These are phyloP conservation scores for Melaleuca quinquenervia DNA, from an alignment of 345 rosid genomes.

Conservation along the genomic window DNA sequence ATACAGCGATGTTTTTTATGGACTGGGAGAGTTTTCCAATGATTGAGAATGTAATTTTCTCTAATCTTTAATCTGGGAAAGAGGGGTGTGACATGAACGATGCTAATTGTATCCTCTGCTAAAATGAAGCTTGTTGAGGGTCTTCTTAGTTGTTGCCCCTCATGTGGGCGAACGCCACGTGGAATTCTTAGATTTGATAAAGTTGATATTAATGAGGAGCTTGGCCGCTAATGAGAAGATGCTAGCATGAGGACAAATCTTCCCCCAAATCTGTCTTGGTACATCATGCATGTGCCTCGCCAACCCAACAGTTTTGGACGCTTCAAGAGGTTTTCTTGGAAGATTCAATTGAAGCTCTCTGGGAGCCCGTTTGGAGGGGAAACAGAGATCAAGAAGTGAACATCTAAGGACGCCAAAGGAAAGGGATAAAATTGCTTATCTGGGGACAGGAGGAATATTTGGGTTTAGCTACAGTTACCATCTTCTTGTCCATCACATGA, in stretches of 20 bases:
- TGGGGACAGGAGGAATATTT: not conserved
- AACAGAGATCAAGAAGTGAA: not conserved
- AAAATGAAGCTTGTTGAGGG: not conserved
- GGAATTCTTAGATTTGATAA: not conserved
- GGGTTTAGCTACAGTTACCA: not conserved
- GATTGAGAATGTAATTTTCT: not conserved
- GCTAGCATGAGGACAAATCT: conserved; percentile 5
- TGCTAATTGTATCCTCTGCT: not conserved
- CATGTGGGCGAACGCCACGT: conserved; percentile 18
- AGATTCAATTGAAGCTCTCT: not conserved
- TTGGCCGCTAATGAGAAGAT: not conserved
- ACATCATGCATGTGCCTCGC: conserved; percentile 14
- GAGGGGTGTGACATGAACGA: not conserved
- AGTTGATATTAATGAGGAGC: not conserved
- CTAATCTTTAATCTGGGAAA: not conserved
- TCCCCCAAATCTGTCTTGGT: not conserved
- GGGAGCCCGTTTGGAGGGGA: not conserved
- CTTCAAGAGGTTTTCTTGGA: not conserved
- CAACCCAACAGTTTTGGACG: conserved; percentile 4
- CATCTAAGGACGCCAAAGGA: not conserved
- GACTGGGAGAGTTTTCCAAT: conserved; percentile 21
- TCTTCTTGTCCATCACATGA: not conserved
- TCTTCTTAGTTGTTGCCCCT: conserved; percentile 1
- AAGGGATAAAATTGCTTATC: not conserved
- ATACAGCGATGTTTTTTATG: conserved; percentile 13